Base-by-base conservation (phyloP, 768 basidiomycete species). In the Epithele typhae region DNA sequence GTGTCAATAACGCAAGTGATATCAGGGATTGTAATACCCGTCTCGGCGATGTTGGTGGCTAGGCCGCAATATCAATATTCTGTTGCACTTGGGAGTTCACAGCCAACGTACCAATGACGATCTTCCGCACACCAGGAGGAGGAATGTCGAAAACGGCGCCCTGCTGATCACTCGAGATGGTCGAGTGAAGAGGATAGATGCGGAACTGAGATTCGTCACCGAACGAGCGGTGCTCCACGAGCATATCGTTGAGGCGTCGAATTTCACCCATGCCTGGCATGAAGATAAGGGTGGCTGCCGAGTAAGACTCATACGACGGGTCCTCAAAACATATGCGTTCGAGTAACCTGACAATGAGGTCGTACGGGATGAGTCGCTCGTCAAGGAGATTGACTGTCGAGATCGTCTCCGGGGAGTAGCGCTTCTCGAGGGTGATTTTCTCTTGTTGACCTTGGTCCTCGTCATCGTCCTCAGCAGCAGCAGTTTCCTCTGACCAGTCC, bases 1-100 rank as follows among this genome's bases (percentile, higher is more conserved):
- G 84, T 80, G 60, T 99, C 95, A 49, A 98, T 92, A 19, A 97
- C 95, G 55, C 92, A 93, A 8, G 93, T 95, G 49, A 96, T 89
- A 57, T 99, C 96, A 5, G 95, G 95, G 45, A 99, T 99, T 1
- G 96, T 99, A 45, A 99, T 90, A 56, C 95, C 95, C 12, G 95
- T 99, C 66, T 99, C 95, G 14, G 92, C 88, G 56, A 94, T 92
- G 59, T 95, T 92, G 25, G 91, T 92, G 3, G 89, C 89, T 92
- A 52, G n/a, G n/a, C n/a, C n/a, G n/a, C n/a, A n/a, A 36, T 9
- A 17, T 36, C 15, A 8, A 59, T 49, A 45, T 47, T 51, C 45
- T 44, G 49, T 45, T 12, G 37, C 37, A 1, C 23, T 15, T 14
- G 14, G 27, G 14, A 30, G 14, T 30, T 7, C 27, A 30, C 27